These are phyloP conservation scores for Hygrophila difformis DNA, from an alignment of 257 asterid species.

Conservation along the genomic window DNA sequence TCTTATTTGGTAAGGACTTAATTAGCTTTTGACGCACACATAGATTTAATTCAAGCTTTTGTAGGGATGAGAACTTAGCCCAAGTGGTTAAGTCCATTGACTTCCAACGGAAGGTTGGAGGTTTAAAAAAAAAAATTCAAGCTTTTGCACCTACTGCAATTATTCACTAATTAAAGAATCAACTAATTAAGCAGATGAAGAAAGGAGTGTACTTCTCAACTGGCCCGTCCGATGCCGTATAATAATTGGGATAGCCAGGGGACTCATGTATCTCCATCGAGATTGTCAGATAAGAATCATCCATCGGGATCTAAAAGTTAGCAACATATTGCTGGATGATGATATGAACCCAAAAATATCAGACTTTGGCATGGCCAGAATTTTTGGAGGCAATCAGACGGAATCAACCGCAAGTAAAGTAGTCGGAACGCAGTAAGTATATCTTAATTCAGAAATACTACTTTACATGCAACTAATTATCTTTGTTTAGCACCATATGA, in stretches of 20 bases:
- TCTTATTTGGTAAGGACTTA: constrained; percentile 19
- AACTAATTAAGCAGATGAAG: background rate
- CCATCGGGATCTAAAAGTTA: constrained; percentile 26
- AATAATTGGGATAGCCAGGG: constrained; percentile 21
- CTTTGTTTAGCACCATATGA: too few relatives aligned
- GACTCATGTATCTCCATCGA: constrained; percentile 28
- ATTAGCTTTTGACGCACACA: too few relatives aligned
- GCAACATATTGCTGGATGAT: constrained; percentile 22
- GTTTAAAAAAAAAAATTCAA: too few relatives aligned
- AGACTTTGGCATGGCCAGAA: constrained; percentile 26
- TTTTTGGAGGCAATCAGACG: background rate
- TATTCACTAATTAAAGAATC: too few relatives aligned
- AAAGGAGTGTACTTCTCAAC: background rate
- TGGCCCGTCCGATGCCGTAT: constrained; percentile 20
- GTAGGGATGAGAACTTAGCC: too few relatives aligned
- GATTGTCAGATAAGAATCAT: constrained; percentile 27
- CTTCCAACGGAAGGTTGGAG: too few relatives aligned
- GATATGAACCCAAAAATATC: constrained; percentile 29
- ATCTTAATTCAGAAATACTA: background rate
- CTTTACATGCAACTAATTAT: background rate
- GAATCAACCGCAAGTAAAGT: background rate
- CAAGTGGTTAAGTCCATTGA: too few relatives aligned
- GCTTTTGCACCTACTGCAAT: too few relatives aligned
- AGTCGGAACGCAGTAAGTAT: background rate
- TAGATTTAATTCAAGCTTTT: too few relatives aligned